Base-by-base conservation (phyloP, 768 basidiomycete genomes). In the Mycena pura region DNA sequence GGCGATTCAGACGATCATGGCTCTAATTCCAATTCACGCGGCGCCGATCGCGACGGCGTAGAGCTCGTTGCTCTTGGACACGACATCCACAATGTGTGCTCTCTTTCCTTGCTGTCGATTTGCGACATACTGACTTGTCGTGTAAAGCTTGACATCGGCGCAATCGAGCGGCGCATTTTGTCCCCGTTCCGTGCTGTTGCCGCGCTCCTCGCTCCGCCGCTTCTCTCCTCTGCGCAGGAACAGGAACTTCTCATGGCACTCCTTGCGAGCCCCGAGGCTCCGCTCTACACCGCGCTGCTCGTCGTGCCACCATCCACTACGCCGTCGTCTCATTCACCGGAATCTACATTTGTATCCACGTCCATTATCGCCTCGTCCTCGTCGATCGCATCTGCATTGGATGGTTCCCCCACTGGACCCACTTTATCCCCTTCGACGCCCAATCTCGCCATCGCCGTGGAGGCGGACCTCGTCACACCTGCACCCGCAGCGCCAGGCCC, bases 211-310 rank as follows among this genome's bases (percentile, higher is more conserved):
- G 49, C 48, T 7, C 55, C 61, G 3, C 54, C 62, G 3, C 8
- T 34, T 19, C 51, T 52, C 17, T 39, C 34, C 0, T 31, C 47
- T 29, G 1, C 22, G 6, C 24, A 46, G 19, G 57, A 52, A 21
- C 28, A 44, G 5, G 53, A 50, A 3, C 62, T 63, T 7, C 27
- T 63, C 1, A 25, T 24, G 4, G 41, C 55, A 0, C 50, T 63
- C 0, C 44, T 63, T 4, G 36, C 38, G 14, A 40, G 48, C 21
- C 28, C 36, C 22, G 51, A 27, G 24, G 41, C 50, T 6, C 62
- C 62, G 28, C 44, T 58, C 3, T 63, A 63, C 38, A 49, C 56
- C 29, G 62, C 56, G 3, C 45, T 63, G 11, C 22, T 62, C 29
- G 54, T 62, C 22, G 39, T 62, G 27, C 41, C n/a, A n/a, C 19